Evolutionary conservation across 352 stramenopile species (phyloP).

Genomic region (Hyphochytrium catenoides): DNA sequence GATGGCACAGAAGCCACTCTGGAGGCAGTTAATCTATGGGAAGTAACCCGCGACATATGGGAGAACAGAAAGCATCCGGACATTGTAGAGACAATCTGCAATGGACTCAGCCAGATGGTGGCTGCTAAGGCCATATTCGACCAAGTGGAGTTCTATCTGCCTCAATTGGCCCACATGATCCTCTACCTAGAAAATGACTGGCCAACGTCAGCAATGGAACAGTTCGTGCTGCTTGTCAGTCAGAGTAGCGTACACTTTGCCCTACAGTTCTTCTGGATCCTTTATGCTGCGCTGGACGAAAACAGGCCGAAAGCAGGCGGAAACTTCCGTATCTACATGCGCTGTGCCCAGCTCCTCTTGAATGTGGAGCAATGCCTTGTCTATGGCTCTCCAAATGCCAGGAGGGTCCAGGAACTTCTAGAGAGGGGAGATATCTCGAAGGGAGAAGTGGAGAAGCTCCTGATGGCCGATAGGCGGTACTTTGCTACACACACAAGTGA

Average conservation of each 20-base stretch:
- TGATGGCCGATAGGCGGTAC: slow-evolving; percentile 33
- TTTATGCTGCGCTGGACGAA: slow-evolving; percentile 46
- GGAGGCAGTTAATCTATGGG: slow-evolving; percentile 29
- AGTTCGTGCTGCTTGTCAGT: slow-evolving; percentile 40
- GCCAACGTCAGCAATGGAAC: slow-evolving; percentile 39
- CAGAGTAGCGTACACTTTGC: slow-evolving; percentile 49
- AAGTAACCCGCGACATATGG: slow-evolving; percentile 44
- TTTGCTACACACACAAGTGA: slow-evolving; percentile 41
- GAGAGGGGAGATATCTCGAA: slow-evolving; percentile 30
- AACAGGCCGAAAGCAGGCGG: slow-evolving; percentile 34
- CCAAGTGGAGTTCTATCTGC: slow-evolving; percentile 47
- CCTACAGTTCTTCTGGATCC: slow-evolving; percentile 55
- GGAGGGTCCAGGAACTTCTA: slow-evolving; percentile 27
- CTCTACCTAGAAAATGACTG: slow-evolving; percentile 48
- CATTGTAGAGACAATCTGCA: slow-evolving; percentile 33
- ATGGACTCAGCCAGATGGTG: slow-evolving; percentile 21
- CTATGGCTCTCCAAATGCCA: slow-evolving; percentile 30
- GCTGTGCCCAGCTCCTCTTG: slow-evolving; percentile 37
- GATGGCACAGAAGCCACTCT: slow-evolving; percentile 6
- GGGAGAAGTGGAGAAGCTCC: slow-evolving; percentile 37
- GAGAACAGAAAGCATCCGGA: slow-evolving; percentile 24
- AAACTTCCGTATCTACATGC: slow-evolving; percentile 30
- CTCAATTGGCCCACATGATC: slow-evolving; percentile 52
- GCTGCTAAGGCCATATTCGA: slow-evolving; percentile 27
- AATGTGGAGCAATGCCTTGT: slow-evolving; percentile 48